A percentile compares a stretch with the other conserved stretches of the same genome.
These are phyloP conservation scores for Boletus sp. DNA, from an alignment of 1,284 basidiomycete genomes.

Conservation along the genomic window DNA sequence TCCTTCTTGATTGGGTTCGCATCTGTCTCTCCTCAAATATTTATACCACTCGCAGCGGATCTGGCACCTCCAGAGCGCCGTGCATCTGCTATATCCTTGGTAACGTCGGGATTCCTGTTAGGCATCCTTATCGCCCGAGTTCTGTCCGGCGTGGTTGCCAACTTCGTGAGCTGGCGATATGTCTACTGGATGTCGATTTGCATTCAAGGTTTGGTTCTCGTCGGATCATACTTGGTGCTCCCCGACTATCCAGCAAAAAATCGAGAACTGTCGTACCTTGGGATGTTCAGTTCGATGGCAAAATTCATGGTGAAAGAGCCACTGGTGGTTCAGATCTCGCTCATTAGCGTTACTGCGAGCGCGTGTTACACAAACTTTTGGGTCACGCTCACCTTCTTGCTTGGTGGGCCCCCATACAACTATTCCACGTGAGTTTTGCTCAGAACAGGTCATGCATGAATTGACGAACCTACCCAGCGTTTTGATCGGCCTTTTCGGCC, in stretches of 20 bases:
- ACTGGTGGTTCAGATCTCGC: slow-evolving; percentile 56
- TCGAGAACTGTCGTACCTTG: slow-evolving; percentile 50
- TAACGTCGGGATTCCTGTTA: slow-evolving; percentile 60
- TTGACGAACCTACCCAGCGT: slow-evolving; percentile 29
- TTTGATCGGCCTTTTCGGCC: slow-evolving; percentile 54
- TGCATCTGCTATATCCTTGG: slow-evolving; percentile 61
- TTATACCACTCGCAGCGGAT: slow-evolving; percentile 62
- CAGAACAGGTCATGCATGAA: neutral
- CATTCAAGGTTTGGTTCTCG: slow-evolving; percentile 48
- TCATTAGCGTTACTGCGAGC: slow-evolving; percentile 53
- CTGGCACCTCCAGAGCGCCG: slow-evolving; percentile 60
- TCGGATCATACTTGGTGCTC: slow-evolving; percentile 52
- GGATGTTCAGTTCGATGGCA: slow-evolving; percentile 61
- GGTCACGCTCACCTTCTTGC: slow-evolving; percentile 69
- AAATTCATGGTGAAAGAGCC: slow-evolving; percentile 65
- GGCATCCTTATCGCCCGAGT: slow-evolving; percentile 67
- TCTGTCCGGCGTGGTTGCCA: slow-evolving; percentile 59
- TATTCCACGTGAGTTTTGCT: slow-evolving; percentile 51
- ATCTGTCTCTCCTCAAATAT: slow-evolving; percentile 53
- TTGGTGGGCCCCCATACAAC: slow-evolving; percentile 59
- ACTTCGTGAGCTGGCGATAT: slow-evolving; percentile 58
- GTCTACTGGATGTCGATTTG: slow-evolving; percentile 64
- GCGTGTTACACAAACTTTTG: slow-evolving; percentile 63
- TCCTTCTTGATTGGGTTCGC: slow-evolving; percentile 55
- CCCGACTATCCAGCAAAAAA: slow-evolving; percentile 71